Conservation (phyloP, 208 protist species). For the Trypanosoma theileri region DNA sequence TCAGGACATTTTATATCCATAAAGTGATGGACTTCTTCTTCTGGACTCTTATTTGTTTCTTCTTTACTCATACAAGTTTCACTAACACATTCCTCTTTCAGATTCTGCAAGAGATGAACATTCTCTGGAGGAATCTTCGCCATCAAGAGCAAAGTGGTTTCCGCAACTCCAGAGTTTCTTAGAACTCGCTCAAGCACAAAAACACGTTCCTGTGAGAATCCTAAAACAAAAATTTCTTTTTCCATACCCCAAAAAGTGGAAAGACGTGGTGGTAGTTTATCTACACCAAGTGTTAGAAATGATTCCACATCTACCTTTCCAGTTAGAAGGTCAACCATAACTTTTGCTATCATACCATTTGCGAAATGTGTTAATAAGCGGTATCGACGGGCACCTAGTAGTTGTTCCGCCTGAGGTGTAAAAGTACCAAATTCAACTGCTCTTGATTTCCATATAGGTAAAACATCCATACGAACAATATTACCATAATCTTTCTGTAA, state of each 20-base stretch:
- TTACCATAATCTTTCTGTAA: constrained; percentile 53
- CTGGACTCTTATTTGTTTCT: neutral
- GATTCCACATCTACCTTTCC: constrained; percentile 52
- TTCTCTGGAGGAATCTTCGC: constrained; percentile 14
- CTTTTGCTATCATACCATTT: constrained; percentile 54
- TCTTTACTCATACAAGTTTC: neutral
- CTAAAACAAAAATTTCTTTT: constrained; percentile 37
- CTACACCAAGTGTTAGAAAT: constrained; percentile 64
- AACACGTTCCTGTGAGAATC: constrained; percentile 27
- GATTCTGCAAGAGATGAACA: neutral
- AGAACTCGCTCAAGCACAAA: constrained; percentile 21
- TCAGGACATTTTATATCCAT: constrained; percentile 56
- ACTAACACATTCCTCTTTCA: neutral
- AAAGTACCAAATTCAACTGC: constrained; percentile 55
- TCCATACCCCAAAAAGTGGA: constrained; percentile 21
- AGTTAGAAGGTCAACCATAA: constrained; percentile 65
- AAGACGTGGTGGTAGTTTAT: constrained; percentile 36
- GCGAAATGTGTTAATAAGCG: constrained; percentile 64
- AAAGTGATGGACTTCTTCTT: constrained; percentile 32
- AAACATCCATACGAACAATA: constrained; percentile 41
- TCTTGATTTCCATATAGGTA: constrained; percentile 60
- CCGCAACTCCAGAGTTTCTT: neutral
- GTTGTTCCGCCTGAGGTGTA: constrained; percentile 50
- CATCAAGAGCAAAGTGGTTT: constrained; percentile 16
- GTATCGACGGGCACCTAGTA: constrained; percentile 51